Evolutionary conservation across 768 basidiomycete genomes (phyloP).

Genomic region (Phylloporus sp.): DNA sequence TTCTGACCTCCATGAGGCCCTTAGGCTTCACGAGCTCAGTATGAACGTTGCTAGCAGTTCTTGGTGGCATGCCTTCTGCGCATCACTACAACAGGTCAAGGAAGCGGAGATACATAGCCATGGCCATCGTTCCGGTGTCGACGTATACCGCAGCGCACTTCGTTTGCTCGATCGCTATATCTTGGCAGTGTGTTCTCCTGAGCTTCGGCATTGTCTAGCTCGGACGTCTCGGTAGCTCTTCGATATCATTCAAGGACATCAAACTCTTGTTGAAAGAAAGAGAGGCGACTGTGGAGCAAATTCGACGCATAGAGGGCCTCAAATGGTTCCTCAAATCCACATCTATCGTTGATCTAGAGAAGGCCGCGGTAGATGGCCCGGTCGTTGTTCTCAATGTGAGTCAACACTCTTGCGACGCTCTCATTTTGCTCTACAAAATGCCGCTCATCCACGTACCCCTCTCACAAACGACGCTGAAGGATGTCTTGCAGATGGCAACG

Average conservation of each 20-base stretch:
- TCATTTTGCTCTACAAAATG: slow-evolving; percentile 15
- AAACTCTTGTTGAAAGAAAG: slow-evolving; percentile 25
- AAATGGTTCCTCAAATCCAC: slow-evolving; percentile 26
- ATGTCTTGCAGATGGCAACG: slow-evolving; percentile 20
- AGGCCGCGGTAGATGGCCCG: slow-evolving; percentile 31
- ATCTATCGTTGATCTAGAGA: slow-evolving; percentile 23
- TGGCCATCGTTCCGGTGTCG: slow-evolving; percentile 26
- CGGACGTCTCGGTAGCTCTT: slow-evolving; percentile 8
- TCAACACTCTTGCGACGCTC: slow-evolving; percentile 18
- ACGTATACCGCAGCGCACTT: slow-evolving; percentile 27
- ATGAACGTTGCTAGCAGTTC: slow-evolving; percentile 11
- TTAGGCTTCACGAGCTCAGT: slow-evolving; percentile 25
- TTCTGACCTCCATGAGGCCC: slow-evolving; percentile 22
- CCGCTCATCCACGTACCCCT: slow-evolving; percentile 20
- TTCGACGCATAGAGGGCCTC: slow-evolving; percentile 31
- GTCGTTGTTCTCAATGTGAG: slow-evolving; percentile 34
- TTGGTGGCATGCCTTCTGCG: slow-evolving; percentile 16
- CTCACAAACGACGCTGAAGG: slow-evolving; percentile 11
- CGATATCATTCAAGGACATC: slow-evolving; percentile 12
- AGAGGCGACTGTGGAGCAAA: slow-evolving; percentile 24
- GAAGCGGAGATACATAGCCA: slow-evolving; percentile 21
- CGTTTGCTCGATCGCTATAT: slow-evolving; percentile 20
- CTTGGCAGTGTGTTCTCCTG: slow-evolving; percentile 12
- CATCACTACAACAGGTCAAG: slow-evolving; percentile 22
- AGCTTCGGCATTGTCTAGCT: slow-evolving; percentile 17